A percentile compares a stretch with the other conserved stretches of the same genome.
Conservation (phyloP, 208 protist species). For the Crithidia acanthocephali region DNA sequence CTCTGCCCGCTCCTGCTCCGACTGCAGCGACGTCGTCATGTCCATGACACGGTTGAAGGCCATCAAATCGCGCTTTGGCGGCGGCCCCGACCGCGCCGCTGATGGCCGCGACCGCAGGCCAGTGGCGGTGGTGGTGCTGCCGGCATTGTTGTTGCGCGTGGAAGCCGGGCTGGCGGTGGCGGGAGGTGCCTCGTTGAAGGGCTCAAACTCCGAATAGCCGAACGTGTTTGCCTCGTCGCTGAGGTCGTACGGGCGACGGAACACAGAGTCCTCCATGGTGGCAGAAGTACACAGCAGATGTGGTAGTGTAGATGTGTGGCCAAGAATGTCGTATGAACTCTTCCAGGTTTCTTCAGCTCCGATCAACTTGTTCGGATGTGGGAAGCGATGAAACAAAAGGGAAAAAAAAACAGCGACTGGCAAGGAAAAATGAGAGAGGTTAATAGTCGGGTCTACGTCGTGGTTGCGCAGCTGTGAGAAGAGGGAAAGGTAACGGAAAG, state of each 20-base stretch:
- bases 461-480: too few species aligned
- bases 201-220: constrained; percentile 20
- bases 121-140: not conserved
- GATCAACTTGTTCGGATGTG: too few species aligned
- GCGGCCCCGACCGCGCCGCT: not conserved
- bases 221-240: constrained; percentile 25
- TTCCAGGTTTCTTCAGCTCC: too few species aligned
- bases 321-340: too few species aligned
- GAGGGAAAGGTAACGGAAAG: too few species aligned
- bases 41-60: constrained; percentile 24
- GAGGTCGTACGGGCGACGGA: constrained; percentile 13
- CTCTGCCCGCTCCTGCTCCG: constrained; percentile 24
- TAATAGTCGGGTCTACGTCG: too few species aligned
- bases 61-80: constrained; percentile 18
- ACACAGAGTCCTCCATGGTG: constrained; percentile 7
- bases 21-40: constrained; percentile 26
- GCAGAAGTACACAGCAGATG: not conserved
- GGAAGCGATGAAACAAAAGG: too few species aligned
- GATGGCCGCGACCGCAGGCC: not conserved
- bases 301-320: too few species aligned
- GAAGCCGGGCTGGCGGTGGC: not conserved
- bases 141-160: not conserved
- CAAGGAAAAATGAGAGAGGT: too few species aligned
- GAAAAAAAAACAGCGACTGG: too few species aligned
- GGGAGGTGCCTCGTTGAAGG: constrained; percentile 3